Evolutionary conservation across 2,329 filamentous ascomycete species (phyloP), one percentile per base, ranked within the genome.

Genomic region (Cladophialophora exuberans): DNA sequence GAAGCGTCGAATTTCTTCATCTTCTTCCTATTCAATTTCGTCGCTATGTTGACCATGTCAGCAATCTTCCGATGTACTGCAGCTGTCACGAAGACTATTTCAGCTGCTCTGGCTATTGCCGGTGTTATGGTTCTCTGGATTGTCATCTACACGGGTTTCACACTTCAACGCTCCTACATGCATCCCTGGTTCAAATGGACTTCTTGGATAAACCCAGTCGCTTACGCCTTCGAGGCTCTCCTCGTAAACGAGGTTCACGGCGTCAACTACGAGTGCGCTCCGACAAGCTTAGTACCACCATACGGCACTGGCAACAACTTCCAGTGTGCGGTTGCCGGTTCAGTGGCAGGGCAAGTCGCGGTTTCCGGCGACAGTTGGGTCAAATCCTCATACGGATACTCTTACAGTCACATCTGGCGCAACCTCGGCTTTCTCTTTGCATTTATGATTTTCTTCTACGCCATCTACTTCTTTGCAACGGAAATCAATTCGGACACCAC

Each of bases 251-350:
- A 75, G 48, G 72, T 74, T 45, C 67, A 72, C 42, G 55, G 56
- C n/a, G 69, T 70, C 23, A 20, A 50, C 10, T 61, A 55, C 33
- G 57, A 57, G 31, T 66, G 25, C 54, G 60, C 52, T 3, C 7
- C 54, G 15, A 49, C 54, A 13, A 58, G 56, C 38, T 46, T 83
- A 0, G 79, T 84, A 0, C 85, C 92, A 0, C 74, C 92, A 0
- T 90, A 92, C 65, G 86, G 90, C 65, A 88, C 88, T 1, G 79
- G 85, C 0, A 81, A 90, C 64, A 90, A 91, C 59, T 91, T 86
- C 59, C 89, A 61, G 38, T 63, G 61, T 23, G 68, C 76, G 1
- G 75, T 78, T 3, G 72, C 80, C 0, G 83, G 85, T 2, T 75
- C 85, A 5, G 75, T 81, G 0, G 69, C 80, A 0, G 85, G 85